phyloP scores from a whole-genome alignment of 306 rosid species.

The Argentina anserina region DNA sequence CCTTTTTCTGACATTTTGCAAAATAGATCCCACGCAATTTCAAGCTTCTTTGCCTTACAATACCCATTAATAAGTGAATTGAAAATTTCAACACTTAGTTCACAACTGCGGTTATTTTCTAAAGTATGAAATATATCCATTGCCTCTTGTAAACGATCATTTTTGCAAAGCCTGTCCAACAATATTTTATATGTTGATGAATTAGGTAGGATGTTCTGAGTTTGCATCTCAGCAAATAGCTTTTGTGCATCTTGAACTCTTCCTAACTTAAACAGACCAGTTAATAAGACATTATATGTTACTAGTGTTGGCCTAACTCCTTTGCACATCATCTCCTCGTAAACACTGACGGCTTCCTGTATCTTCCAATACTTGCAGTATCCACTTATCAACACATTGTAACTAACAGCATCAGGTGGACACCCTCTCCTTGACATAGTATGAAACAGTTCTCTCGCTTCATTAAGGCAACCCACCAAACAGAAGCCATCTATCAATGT shows the following conservation, averaged over 20 bases:
- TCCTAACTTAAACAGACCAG: constrained; percentile 33
- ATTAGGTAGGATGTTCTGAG: constrained; percentile 22
- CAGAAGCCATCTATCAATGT: constrained; percentile 41
- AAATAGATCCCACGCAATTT: constrained; percentile 35
- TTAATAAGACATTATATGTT: constrained; percentile 26
- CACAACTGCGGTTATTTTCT: constrained; percentile 15
- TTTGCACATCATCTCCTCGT: constrained; percentile 23
- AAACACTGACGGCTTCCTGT: constrained; percentile 34
- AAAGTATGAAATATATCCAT: constrained; percentile 28
- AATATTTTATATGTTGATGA: constrained; percentile 22
- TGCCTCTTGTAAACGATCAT: constrained; percentile 31
- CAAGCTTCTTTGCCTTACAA: constrained; percentile 32
- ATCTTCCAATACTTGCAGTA: constrained; percentile 30
- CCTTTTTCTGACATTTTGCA: constrained; percentile 23
- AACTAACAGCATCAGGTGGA: constrained; percentile 25
- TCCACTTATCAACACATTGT: constrained; percentile 37
- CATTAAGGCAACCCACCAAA: constrained; percentile 29
- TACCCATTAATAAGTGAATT: constrained; percentile 30
- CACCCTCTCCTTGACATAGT: constrained; percentile 29
- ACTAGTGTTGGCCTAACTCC: constrained; percentile 30
- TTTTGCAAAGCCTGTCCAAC: constrained; percentile 46
- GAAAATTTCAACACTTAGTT: constrained; percentile 14
- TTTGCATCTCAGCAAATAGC: constrained; percentile 31
- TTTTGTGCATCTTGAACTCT: constrained; percentile 36
- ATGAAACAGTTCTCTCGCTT: constrained; percentile 30